Evolutionary conservation across 441 rosid genomes (phyloP), one percentile per base, ranked within the genome.

Genomic region (Raphanus hybrid): DNA sequence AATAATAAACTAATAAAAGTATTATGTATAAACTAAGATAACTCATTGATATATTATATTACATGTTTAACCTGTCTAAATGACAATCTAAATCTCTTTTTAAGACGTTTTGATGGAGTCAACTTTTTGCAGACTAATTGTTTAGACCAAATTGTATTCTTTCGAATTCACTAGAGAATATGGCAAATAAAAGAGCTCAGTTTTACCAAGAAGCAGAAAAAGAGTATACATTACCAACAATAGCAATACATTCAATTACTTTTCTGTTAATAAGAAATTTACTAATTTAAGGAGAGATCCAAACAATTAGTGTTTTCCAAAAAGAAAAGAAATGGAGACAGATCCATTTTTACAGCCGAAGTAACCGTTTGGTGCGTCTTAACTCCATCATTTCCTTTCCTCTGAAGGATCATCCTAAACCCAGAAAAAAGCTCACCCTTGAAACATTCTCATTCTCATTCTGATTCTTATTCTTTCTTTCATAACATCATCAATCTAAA

Each of bases 321-420:
- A 14, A 12, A 45, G 43, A 45, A 12, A 4, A 5, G 12, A 12
- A 45, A 45, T 12, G 52, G 52, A 74, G 78, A 64, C 76, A 65
- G 89, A 85, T 86, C 93, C 93, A 85, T 72, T 77, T 84, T 76
- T 70, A 78, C 67, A 73, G 88, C 87, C 91, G 83, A 67, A 58
- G 45, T 74, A 83, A 84, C 86, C 84, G 90, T 79, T 80, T 85
- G 67, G 62, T 80, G 86, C 57, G 79, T 73, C 64, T 64, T 29
- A 59, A 59, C 81, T 60, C 32, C 45, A 72, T 52, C 1, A 73
- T 54, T 60, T 67, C 41, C 54, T 54, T 54, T 15, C 57, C 16
- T n/a, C 16, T 63, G 48, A 63, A 58, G 26, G 16, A 70, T 54
- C 59, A 7, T 76, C 78, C 85, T 82, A 39, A 70, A 79, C 73